Conservation (phyloP, 2,329 filamentous ascomycete genomes). For the Talaromyces sp. region DNA sequence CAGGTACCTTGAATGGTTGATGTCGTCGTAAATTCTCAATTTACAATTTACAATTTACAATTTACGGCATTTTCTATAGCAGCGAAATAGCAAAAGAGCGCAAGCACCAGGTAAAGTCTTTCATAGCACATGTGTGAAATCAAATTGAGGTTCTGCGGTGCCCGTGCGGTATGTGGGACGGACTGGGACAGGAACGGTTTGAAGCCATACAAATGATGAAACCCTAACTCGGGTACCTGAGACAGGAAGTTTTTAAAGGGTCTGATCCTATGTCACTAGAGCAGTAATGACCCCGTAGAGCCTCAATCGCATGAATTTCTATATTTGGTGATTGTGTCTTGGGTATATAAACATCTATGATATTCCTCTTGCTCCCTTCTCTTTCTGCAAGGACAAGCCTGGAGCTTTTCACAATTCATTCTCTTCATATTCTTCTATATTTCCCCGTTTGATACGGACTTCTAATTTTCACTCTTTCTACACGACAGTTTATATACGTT, state of each 20-base stretch:
- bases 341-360: not conserved
- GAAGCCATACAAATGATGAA: not conserved
- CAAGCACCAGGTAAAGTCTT: not conserved
- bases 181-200: not conserved
- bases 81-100: not conserved
- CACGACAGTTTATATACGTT: not conserved
- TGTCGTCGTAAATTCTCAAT: not conserved
- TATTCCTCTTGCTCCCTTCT: not conserved
- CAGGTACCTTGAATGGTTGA: not conserved
- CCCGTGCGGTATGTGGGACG: not conserved
- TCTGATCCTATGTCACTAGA: not conserved
- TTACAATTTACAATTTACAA: not conserved
- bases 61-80: not conserved
- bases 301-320: not conserved
- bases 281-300: not conserved
- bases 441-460: not conserved
- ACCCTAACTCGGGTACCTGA: not conserved
- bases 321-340: not conserved
- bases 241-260: not conserved
- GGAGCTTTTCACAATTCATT: not conserved
- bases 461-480: not conserved
- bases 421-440: not conserved
- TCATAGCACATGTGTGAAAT: not conserved
- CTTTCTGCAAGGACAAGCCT: not conserved
- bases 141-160: not conserved